Evolutionary conservation across 495 filamentous ascomycete genomes (phyloP).

Genomic region (Lepraria neglecta): DNA sequence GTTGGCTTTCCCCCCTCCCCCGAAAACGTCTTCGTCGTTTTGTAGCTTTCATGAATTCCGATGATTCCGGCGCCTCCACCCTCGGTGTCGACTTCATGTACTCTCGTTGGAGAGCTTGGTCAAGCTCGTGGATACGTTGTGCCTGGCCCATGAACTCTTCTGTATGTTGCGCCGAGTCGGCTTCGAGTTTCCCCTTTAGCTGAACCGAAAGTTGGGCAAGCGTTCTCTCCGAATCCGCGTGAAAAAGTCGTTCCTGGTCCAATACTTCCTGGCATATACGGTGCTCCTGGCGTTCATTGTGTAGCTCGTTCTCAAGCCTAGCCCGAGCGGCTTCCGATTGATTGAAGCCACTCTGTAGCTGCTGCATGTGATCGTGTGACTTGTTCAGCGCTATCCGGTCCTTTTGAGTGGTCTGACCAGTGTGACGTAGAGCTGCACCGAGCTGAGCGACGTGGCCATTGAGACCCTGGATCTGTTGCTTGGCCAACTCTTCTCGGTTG

Average conservation of each 20-base stretch:
- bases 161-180: background rate
- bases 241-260: background rate
- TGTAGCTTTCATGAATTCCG: background rate
- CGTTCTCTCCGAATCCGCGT: background rate
- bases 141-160: no score
- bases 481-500: slow-evolving; percentile 1
- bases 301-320: slow-evolving; percentile 4
- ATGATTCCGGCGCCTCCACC: background rate
- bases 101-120: background rate
- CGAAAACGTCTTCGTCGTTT: background rate
- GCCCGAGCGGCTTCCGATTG: slow-evolving; percentile 6
- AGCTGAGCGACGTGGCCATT: background rate
- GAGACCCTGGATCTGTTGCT: slow-evolving; percentile 4
- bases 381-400: slow-evolving; percentile 9
- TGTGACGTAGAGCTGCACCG: slow-evolving; percentile 1
- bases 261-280: slow-evolving; percentile 4
- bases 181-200: background rate
- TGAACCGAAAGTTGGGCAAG: background rate
- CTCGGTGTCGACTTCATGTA: background rate
- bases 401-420: background rate
- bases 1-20: background rate
- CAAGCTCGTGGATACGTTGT: background rate
- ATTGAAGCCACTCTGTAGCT: slow-evolving; percentile 2
- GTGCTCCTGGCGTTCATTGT: slow-evolving; percentile 10
- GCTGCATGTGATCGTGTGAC: slow-evolving; percentile 1